These are phyloP conservation scores for Euryodendron excelsum DNA, from an alignment of 148 eudicot genomes.

Conservation along the genomic window DNA sequence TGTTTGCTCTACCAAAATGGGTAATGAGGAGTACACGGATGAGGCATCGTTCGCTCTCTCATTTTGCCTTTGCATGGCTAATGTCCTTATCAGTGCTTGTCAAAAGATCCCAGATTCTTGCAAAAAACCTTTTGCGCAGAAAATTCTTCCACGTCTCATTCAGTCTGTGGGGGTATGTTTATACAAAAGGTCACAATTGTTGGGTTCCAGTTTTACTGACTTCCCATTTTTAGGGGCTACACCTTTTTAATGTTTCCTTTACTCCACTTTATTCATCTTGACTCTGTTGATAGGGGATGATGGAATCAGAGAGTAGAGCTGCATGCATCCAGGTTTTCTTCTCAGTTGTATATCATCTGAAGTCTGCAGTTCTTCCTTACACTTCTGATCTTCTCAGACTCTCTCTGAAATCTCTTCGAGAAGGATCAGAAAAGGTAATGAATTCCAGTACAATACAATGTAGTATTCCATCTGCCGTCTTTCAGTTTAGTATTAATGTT, in stretches of 20 bases:
- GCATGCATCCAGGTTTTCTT: constrained; percentile 72
- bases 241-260: not conserved
- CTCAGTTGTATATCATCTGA: constrained; percentile 66
- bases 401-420: constrained; percentile 48
- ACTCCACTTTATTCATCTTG: constrained; percentile 1
- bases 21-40: constrained; percentile 11
- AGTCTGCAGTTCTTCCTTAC: constrained; percentile 47
- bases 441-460: not conserved
- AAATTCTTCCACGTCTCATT: constrained; percentile 50
- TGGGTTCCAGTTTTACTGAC: not conserved
- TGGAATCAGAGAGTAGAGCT: constrained; percentile 52
- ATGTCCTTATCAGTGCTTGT: constrained; percentile 79
- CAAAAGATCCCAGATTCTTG: constrained; percentile 62
- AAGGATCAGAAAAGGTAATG: constrained; percentile 59
- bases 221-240: not conserved
- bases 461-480: not conserved
- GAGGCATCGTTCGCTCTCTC: constrained; percentile 29
- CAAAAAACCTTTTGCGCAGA: constrained; percentile 54
- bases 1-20: constrained; percentile 11
- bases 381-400: constrained; percentile 48
- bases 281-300: constrained; percentile 29
- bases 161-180: constrained; percentile 34
- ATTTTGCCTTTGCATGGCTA: constrained; percentile 84
- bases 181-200: not conserved
- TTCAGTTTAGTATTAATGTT: not conserved